These are phyloP conservation scores for Pythium insidiosum DNA, from an alignment of 352 stramenopile species.

Conservation along the genomic window DNA sequence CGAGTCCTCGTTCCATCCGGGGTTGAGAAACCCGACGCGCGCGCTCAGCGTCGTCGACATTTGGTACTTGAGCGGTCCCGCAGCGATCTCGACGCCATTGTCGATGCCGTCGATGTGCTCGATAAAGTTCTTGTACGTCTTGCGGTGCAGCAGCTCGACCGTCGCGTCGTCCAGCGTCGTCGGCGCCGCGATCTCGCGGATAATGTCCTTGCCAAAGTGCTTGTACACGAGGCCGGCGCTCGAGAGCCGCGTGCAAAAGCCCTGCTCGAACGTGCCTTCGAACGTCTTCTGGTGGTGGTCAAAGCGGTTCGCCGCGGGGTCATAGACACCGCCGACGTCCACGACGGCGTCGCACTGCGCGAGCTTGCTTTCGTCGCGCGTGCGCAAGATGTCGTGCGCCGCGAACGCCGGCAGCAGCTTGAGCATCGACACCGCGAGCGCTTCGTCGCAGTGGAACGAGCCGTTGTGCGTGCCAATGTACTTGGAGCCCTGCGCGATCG, in stretches of 20 bases:
- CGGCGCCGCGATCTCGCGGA: constrained; percentile 63
- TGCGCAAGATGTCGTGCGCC: constrained; percentile 71
- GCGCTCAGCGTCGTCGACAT: constrained; percentile 71
- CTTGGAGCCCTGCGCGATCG: constrained; percentile 39
- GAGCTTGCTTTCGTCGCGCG: constrained; percentile 88
- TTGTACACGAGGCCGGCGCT: constrained; percentile 97
- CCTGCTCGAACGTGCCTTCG: constrained; percentile 70
- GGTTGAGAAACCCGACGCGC: constrained; percentile 92
- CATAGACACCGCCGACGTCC: constrained; percentile 95
- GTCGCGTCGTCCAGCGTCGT: constrained; percentile 54
- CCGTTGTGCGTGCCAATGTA: constrained; percentile 96
- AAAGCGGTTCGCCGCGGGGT: constrained; percentile 84
- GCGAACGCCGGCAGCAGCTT: constrained; percentile 91
- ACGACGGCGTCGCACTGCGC: constrained; percentile 93
- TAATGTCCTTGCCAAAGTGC: constrained; percentile 96
- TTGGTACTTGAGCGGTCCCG: constrained; percentile 57
- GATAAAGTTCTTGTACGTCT: constrained; percentile 96
- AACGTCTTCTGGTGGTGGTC: constrained; percentile 98
- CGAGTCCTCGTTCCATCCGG: constrained; percentile 94
- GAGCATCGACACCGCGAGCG: constrained; percentile 95
- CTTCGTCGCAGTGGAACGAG: constrained; percentile 98
- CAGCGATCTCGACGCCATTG: constrained; percentile 92
- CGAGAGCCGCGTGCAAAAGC: constrained; percentile 84
- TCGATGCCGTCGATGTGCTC: constrained; percentile 99
- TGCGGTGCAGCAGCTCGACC: constrained; percentile 82